Base-by-base conservation (phyloP, 495 filamentous ascomycete genomes). In the Chaetomium cochliodes region DNA sequence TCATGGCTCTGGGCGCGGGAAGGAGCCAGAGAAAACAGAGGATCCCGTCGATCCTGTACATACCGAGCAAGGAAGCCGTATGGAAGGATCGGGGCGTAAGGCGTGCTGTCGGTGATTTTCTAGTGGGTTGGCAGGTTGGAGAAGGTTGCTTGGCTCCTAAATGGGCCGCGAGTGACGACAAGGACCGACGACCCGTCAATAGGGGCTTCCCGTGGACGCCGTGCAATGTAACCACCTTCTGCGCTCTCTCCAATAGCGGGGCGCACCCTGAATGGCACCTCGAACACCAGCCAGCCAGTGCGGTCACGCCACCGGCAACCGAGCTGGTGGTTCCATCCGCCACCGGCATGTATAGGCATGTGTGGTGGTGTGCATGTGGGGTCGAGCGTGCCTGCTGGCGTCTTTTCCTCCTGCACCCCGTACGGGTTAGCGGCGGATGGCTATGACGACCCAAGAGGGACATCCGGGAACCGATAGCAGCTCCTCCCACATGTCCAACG, bases 271-370 rank as follows among this genome's bases (percentile, higher is more conserved):
- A 15, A 42, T 47, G 41, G 39, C 25, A 46, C 18, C 2, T 20
- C 3, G 15, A 33, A 57, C 25, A 39, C 61, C 52, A 62, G 49
- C 49, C 22, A 22, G 28, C 9, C 8, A 12, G n/a, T 18, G 42
- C 39, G 61, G 59, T 56, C 65, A 66, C 49, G 55, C 53, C 60
- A 63, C 55, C 42, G 22, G 52, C 55, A 60, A 56, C 65, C 60
- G 33, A 60, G 39, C 55, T 60, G 60, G n/a, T 57, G 65, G 65
- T 67, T 67, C 60, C 55, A 39, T 41, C 58, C 6, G 41, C 20
- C 28, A 49, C 4, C 42, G 18, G 13, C 42, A 39, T 49, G 44
- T 15, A 25, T 26, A 23, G 33, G 23, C 25, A 20, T 2, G 26
- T 33, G 53, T 41, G 54, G n/a, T 26, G 54, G n/a, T 26, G 42